Base-by-base conservation (phyloP, 2,329 filamentous ascomycete species). In the Ophiosphaerella korrae region DNA sequence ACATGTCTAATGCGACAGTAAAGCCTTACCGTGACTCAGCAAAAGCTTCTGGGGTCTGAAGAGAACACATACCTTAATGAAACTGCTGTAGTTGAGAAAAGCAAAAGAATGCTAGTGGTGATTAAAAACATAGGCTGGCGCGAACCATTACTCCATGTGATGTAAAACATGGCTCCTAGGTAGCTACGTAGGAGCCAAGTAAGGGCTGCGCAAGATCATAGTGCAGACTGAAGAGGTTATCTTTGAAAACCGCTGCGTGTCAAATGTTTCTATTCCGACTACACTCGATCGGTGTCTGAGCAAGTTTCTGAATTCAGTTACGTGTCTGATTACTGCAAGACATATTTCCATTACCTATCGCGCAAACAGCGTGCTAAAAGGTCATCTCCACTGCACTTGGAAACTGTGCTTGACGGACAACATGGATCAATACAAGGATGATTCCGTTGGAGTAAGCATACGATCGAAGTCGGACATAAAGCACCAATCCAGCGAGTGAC, bases 51-150 rank as follows among this genome's bases (percentile, higher is more conserved):
- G 14, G 2, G 13, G 7, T 11, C 14, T 18, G 13, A 14, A 5
- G 13, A 3, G 13, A 29, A 7, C 8, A 6, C 18, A 29, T 44
- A 26, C 42, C 42, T 44, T 29, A 44, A 29, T 3, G 31, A 33
- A 14, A 57, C 50, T 12, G 51, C 52, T 3, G 45, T 50, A 5
- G 42, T 52, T 5, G 53, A 59, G 13, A 61, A 42, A 3, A 55
- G 13, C 9, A 63, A 36, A n/a, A 61, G 42, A 14, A 45, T 14
- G 7, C 52, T 55, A 42, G 55, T 54, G 3, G 45, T 44, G 9
- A 52, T 50, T n/a, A 63, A 37, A 24, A 63, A 61, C 52, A 61
- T 57, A 2, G 58, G 58, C 29, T 63, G 60, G n/a, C 60, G 49
- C 8, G 60, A 61, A 13, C 52, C 48, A 48, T 63, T 55, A 7